Percentiles rank a stretch among this genome's conserved stretches.
phyloP scores from a whole-genome alignment of 495 filamentous ascomycete species.

The Durotheca rogersii region DNA sequence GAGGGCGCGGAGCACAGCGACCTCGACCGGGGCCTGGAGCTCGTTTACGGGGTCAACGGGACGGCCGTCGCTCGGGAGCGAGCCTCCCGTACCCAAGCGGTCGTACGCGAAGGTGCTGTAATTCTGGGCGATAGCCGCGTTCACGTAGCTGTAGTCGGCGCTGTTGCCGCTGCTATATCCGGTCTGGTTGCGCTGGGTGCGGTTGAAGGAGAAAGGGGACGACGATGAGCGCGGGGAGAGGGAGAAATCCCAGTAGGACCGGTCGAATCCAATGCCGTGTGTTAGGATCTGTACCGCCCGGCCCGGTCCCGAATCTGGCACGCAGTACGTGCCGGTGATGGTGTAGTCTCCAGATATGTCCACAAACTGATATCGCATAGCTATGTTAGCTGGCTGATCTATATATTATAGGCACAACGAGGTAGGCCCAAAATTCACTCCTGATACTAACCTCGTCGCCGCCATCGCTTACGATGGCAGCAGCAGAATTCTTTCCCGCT shows the following conservation, averaged over 20 bases:
- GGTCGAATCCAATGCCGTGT: constrained; percentile 64
- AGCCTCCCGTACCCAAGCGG: constrained; percentile 59
- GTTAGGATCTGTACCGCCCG: constrained; percentile 57
- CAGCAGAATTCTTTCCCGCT: constrained; percentile 35
- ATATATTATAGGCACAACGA: too few relatives aligned
- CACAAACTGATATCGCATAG: constrained; percentile 33
- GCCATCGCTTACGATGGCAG: too few relatives aligned
- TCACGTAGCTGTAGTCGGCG: constrained; percentile 59
- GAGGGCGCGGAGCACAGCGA: constrained; percentile 52
- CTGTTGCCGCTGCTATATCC: too few relatives aligned
- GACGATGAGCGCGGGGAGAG: too few relatives aligned
- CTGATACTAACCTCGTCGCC: too few relatives aligned
- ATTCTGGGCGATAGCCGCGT: constrained; percentile 49
- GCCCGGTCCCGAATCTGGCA: constrained; percentile 39
- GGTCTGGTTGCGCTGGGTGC: too few relatives aligned
- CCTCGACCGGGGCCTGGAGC: constrained; percentile 54
- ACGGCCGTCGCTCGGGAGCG: too few relatives aligned
- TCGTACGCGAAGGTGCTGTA: constrained; percentile 57
- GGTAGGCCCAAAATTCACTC: too few relatives aligned
- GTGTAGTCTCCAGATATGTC: constrained; percentile 47
- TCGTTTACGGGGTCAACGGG: constrained; percentile 55
- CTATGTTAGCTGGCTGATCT: constrained; percentile 1
- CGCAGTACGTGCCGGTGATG: constrained; percentile 52
- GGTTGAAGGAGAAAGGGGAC: too few relatives aligned
- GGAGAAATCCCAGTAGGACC: constrained; percentile 64